Base-by-base conservation (phyloP, 805 yeast species). In the Myxozyma vanderwaltii region DNA sequence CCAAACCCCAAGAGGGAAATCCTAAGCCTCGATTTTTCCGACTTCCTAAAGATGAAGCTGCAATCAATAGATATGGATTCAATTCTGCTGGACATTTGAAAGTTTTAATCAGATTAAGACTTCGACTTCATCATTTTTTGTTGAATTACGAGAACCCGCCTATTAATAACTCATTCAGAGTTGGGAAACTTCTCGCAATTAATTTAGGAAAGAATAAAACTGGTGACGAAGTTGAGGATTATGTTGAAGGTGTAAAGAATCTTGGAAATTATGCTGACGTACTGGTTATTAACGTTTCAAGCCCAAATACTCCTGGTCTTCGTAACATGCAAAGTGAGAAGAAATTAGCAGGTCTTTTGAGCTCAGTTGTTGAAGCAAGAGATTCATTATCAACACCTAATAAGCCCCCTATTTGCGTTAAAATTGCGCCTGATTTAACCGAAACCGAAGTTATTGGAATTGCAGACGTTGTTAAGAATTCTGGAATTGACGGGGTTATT, bases 221-320 rank as follows among this genome's bases (percentile, higher is more conserved):
- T 26, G 97, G 97, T 57, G 96, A 91, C 71, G 97, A 91, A 72
- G 82, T 90, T 57, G 77, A 85, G 58, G 98, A 92, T 73, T 92
- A 90, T 69, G 83, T 88, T 49, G 78, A 81, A 65, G 98, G 98
- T 61, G 96, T 92, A 26, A 83, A 83, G 59, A 79, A 85, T 55
- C 83, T 92, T 66, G 96, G 95, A 12, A 83, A 85, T 12, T 84
- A 79, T 67, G 96, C 98, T 3, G 98, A 92, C 74, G 91, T 89
- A 6, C 77, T 92, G 62, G 92, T 92, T 19, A 82, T 92, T 64
- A 92, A 92, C 69, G 96, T 92, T 13, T 90, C 97, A 0, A 88
- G 96, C 50, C 98, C 98, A 54, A 92, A 92, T 71, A 92, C 98
- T 0, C 98, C 98, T 3, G 97, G 97, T 1, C 80, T 92, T 66